phyloP scores from a whole-genome alignment of 129 eudicot species.

The Escallonia herrerae region DNA sequence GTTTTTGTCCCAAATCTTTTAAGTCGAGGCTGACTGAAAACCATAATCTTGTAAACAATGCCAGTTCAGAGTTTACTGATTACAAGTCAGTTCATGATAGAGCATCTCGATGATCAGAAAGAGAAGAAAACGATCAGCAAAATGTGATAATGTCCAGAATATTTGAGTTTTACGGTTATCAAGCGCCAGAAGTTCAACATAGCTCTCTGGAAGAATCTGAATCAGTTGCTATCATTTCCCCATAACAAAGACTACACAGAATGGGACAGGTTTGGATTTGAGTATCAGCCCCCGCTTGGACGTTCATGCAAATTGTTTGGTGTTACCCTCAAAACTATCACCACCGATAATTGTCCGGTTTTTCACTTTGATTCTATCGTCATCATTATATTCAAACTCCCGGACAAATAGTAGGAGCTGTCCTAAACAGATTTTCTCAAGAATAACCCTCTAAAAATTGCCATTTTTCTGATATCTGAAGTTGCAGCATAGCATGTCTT shows the following conservation, averaged over 20 bases:
- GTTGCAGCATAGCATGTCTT: slow-evolving; percentile 13
- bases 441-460: neutral
- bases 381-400: slow-evolving; percentile 4
- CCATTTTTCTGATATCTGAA: neutral
- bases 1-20: no score
- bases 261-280: neutral
- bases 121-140: neutral
- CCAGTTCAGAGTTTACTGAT: neutral
- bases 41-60: neutral
- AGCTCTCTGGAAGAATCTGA: neutral
- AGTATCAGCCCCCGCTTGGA: neutral
- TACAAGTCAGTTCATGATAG: no score
- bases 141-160: no score
- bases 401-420: slow-evolving; percentile 1
- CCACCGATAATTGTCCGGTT: neutral
- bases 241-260: neutral
- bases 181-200: neutral
- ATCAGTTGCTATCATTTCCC: neutral
- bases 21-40: neutral
- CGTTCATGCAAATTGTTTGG: neutral
- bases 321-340: slow-evolving; percentile 6
- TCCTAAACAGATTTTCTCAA: neutral
- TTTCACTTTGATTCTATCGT: slow-evolving; percentile 26
- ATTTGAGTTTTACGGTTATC: neutral
- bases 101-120: neutral